A percentile compares a stretch with the other conserved stretches of the same genome.
phyloP scores from a whole-genome alignment of 2,329 filamentous ascomycete genomes.

The Ophiocordyceps unilateralis region DNA sequence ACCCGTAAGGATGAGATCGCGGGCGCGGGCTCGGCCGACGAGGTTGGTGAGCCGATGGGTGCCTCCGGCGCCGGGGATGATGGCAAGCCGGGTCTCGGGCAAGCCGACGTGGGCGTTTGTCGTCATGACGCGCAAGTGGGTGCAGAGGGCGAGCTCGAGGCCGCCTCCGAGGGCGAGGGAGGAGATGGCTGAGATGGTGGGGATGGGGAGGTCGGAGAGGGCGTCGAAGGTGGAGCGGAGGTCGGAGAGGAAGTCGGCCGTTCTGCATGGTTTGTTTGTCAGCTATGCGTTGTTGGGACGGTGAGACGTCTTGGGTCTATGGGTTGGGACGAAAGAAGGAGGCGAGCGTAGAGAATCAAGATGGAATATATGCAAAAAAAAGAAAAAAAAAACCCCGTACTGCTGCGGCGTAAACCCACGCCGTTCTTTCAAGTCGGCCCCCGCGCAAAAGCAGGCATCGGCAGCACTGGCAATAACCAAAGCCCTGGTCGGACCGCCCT shows the following conservation, averaged over 20 bases:
- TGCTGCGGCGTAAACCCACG: conserved; percentile 59
- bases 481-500: conserved; percentile 51
- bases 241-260: conserved; percentile 55
- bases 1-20: conserved; percentile 81
- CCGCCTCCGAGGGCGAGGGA: conserved; percentile 83
- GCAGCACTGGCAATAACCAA: conserved; percentile 70
- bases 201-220: conserved; percentile 63
- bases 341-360: too few species aligned
- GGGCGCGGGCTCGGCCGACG: conserved; percentile 64
- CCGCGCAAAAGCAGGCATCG: conserved; percentile 83
- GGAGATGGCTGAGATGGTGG: conserved; percentile 76
- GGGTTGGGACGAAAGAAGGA: too few species aligned
- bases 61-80: conserved; percentile 87
- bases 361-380: too few species aligned
- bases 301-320: too few species aligned
- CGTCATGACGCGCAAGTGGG: conserved; percentile 73
- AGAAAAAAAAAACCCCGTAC: too few species aligned
- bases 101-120: conserved; percentile 65
- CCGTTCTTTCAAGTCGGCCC: conserved; percentile 85
- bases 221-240: conserved; percentile 61
- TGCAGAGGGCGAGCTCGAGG: conserved; percentile 79
- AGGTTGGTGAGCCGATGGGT: conserved; percentile 73
- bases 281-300: too few species aligned
- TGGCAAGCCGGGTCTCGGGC: conserved; percentile 82
- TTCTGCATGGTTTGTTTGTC: conserved; percentile 32